Evolutionary conservation across 164 flowering plant genomes (phyloP).

Genomic region (Litsea cubeba): DNA sequence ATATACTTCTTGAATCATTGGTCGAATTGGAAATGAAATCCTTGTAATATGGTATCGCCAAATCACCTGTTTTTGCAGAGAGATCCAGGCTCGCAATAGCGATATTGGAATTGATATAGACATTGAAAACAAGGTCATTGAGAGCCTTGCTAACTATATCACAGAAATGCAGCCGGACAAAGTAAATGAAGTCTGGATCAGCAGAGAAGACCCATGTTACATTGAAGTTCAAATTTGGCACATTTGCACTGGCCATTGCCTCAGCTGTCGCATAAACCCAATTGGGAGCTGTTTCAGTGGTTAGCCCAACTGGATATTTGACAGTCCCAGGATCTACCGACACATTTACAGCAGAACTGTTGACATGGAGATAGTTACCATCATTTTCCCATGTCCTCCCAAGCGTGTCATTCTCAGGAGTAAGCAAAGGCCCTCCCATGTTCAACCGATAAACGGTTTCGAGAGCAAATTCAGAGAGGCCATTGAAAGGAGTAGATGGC

Average conservation of each 20-base stretch:
- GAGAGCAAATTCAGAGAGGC: slow-evolving; percentile 52
- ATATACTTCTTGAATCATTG: slow-evolving; percentile 34
- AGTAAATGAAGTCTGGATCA: slow-evolving; percentile 57
- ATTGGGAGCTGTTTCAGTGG: slow-evolving; percentile 71
- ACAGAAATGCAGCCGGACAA: slow-evolving; percentile 78
- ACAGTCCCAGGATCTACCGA: slow-evolving; percentile 22
- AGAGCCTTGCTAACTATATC: slow-evolving; percentile 67
- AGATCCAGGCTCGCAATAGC: slow-evolving; percentile 58
- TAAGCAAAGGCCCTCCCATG: slow-evolving; percentile 82
- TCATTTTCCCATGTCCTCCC: slow-evolving; percentile 36
- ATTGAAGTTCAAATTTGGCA: slow-evolving; percentile 54
- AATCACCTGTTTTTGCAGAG: slow-evolving; percentile 35
- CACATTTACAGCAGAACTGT: slow-evolving; percentile 19
- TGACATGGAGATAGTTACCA: slow-evolving; percentile 25
- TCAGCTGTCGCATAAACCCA: slow-evolving; percentile 81
- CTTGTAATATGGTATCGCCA: slow-evolving; percentile 54
- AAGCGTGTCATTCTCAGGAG: slow-evolving; percentile 67
- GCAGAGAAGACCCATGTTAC: slow-evolving; percentile 78
- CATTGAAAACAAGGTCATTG: slow-evolving; percentile 56
- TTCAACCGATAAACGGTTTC: slow-evolving; percentile 75
- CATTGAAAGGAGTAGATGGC: slow-evolving; percentile 39
- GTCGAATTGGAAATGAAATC: slow-evolving; percentile 66
- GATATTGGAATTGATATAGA: slow-evolving; percentile 51
- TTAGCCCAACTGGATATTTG: slow-evolving; percentile 31
- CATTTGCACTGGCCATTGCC: slow-evolving; percentile 58